Evolutionary conservation across 306 rosid species (phyloP).

Genomic region (Prunus mira): DNA sequence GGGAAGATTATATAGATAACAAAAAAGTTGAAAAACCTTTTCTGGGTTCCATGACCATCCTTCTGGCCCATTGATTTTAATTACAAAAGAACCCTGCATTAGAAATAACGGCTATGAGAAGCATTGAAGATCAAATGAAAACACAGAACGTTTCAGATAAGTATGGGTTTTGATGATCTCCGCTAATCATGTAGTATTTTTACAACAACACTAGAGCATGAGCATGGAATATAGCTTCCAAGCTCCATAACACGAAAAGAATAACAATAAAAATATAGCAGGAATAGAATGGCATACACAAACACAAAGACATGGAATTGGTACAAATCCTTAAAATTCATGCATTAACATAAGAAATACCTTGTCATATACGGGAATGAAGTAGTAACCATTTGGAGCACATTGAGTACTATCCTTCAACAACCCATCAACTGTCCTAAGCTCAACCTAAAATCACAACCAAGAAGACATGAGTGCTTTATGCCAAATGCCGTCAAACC

Average conservation of each 20-base stretch:
- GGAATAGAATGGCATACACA: no score
- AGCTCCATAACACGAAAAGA: not conserved
- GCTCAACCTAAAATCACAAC: conserved; percentile 70
- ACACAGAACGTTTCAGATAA: not conserved
- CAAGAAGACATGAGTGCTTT: not conserved
- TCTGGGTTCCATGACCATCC: conserved; percentile 98
- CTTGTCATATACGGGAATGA: conserved; percentile 98
- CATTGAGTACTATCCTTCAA: conserved; percentile 95
- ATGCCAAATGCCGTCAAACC: not conserved
- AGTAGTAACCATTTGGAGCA: conserved; percentile 98
- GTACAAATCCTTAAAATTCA: not conserved
- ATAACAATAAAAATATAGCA: no score
- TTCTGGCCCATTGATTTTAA: conserved; percentile 82
- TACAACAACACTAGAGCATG: not conserved
- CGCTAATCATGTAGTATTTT: not conserved
- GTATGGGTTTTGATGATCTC: not conserved
- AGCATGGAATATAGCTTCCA: not conserved
- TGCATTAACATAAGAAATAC: conserved; percentile 26
- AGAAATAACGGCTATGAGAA: conserved; percentile 30
- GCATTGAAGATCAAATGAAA: conserved; percentile 9
- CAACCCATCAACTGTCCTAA: conserved; percentile 84
- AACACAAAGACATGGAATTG: not conserved
- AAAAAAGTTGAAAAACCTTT: conserved; percentile 46
- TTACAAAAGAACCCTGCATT: conserved; percentile 80
- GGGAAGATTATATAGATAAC: not conserved